phyloP scores from a whole-genome alignment of 208 protist species.

The Kentomonas sorsogonicus region DNA sequence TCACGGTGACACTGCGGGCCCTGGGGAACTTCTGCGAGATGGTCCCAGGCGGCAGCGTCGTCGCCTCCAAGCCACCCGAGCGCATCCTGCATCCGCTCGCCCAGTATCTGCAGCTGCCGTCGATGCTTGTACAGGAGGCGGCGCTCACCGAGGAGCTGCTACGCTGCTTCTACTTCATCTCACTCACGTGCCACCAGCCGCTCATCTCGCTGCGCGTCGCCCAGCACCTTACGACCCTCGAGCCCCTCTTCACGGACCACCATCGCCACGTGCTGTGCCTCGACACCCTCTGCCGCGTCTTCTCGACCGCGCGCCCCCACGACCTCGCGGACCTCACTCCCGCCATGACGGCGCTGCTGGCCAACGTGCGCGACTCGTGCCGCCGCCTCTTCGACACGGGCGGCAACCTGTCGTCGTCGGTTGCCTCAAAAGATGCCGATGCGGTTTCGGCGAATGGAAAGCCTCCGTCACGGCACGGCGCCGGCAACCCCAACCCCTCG shows the following conservation, averaged over 20 bases:
- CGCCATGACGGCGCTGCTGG: constrained; percentile 17
- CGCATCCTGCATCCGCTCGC: constrained; percentile 20
- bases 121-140: constrained; percentile 27
- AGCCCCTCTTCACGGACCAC: constrained; percentile 30
- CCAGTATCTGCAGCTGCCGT: constrained; percentile 20
- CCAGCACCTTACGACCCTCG: constrained; percentile 20
- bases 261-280: constrained; percentile 52
- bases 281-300: constrained; percentile 30
- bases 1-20: constrained; percentile 26
- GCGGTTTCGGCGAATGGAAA: too few relatives aligned
- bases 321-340: constrained; percentile 18
- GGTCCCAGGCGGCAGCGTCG: constrained; percentile 40
- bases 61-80: constrained; percentile 23
- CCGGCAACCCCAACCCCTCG: neutral
- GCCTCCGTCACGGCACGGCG: too few relatives aligned
- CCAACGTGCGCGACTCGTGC: constrained; percentile 15
- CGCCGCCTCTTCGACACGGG: too few relatives aligned
- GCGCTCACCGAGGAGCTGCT: constrained; percentile 61
- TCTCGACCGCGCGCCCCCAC: constrained; percentile 15
- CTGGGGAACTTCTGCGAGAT: constrained; percentile 53
- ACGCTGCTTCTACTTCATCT: constrained; percentile 49
- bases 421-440: too few relatives aligned
- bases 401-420: too few relatives aligned
- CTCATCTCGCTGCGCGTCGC: constrained; percentile 26
- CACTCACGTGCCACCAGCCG: constrained; percentile 23